These are phyloP conservation scores for Perilla frutescens DNA, from an alignment of 257 asterid genomes.

Conservation along the genomic window DNA sequence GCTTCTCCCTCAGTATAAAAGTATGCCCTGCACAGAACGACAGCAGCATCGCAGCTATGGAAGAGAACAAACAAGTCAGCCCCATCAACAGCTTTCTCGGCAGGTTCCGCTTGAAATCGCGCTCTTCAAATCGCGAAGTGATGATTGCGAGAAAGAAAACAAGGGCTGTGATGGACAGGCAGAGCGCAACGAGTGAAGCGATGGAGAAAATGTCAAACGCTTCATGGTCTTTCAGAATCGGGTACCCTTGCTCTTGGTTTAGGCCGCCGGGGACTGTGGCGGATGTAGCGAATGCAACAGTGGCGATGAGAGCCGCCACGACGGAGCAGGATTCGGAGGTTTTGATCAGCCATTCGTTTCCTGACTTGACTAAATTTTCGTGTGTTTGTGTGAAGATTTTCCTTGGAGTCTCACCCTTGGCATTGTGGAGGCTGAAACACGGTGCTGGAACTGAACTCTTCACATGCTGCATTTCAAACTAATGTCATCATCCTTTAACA, in stretches of 20 bases:
- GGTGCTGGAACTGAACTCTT: slow-evolving; percentile 37
- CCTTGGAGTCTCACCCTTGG: slow-evolving; percentile 46
- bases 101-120: slow-evolving; percentile 49
- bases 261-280: slow-evolving; percentile 67
- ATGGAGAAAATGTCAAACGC: slow-evolving; percentile 56
- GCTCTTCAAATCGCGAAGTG: slow-evolving; percentile 58
- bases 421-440: slow-evolving; percentile 42
- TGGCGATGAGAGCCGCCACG: slow-evolving; percentile 66
- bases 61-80: slow-evolving; percentile 50
- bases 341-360: slow-evolving; percentile 58
- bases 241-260: slow-evolving; percentile 44
- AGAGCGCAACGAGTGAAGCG: slow-evolving; percentile 53
- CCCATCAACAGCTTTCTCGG: slow-evolving; percentile 61
- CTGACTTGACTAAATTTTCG: slow-evolving; percentile 36
- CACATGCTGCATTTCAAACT: slow-evolving; percentile 53
- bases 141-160: slow-evolving; percentile 65
- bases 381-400: slow-evolving; percentile 47
- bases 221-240: slow-evolving; percentile 30
- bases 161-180: slow-evolving; percentile 65
- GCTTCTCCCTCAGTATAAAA: slow-evolving; percentile 46
- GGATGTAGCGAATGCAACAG: slow-evolving; percentile 65
- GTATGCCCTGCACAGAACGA: slow-evolving; percentile 69
- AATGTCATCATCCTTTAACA: not conserved
- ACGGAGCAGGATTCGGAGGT: slow-evolving; percentile 76
- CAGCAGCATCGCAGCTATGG: slow-evolving; percentile 61